Percentiles rank a stretch among this genome's conserved stretches.
Conservation (phyloP, 2,329 filamentous ascomycete genomes). For the Aspergillus candidus region DNA sequence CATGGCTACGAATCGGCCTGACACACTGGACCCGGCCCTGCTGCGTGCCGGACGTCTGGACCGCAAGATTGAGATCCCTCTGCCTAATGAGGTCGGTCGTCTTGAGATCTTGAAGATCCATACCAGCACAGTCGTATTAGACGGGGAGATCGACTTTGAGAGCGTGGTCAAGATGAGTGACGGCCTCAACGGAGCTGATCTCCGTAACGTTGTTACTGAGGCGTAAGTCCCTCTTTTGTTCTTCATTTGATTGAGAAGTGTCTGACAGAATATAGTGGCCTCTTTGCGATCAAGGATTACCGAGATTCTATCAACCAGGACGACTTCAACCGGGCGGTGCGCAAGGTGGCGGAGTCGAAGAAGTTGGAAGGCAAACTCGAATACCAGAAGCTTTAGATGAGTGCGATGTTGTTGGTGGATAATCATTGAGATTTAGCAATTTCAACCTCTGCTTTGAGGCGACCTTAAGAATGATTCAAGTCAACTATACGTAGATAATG, state of each 20-base stretch:
- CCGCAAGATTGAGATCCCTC: constrained; percentile 93
- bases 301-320: constrained; percentile 94
- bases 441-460: too few relatives aligned
- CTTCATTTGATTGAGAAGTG: background rate
- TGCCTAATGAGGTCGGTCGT: constrained; percentile 93
- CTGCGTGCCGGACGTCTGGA: constrained; percentile 89
- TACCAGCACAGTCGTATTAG: constrained; percentile 73
- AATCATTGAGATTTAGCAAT: constrained; percentile 13
- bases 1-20: constrained; percentile 96
- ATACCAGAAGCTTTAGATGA: constrained; percentile 79
- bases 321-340: constrained; percentile 98
- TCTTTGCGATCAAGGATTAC: constrained; percentile 98
- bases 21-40: constrained; percentile 89
- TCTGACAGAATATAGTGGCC: constrained; percentile 53
- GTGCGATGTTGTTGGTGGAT: constrained; percentile 11
- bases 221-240: constrained; percentile 61
- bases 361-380: constrained; percentile 97
- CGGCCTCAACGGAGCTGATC: constrained; percentile 91
- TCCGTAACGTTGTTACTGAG: constrained; percentile 96
- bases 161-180: constrained; percentile 99
- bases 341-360: constrained; percentile 96
- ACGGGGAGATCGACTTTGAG: constrained; percentile 97
- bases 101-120: constrained; percentile 99
- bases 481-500: too few relatives aligned
- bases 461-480: too few relatives aligned